Evolutionary conservation across 495 filamentous ascomycete species (phyloP).

Genomic region (Melanomma pulvis-pyrius): DNA sequence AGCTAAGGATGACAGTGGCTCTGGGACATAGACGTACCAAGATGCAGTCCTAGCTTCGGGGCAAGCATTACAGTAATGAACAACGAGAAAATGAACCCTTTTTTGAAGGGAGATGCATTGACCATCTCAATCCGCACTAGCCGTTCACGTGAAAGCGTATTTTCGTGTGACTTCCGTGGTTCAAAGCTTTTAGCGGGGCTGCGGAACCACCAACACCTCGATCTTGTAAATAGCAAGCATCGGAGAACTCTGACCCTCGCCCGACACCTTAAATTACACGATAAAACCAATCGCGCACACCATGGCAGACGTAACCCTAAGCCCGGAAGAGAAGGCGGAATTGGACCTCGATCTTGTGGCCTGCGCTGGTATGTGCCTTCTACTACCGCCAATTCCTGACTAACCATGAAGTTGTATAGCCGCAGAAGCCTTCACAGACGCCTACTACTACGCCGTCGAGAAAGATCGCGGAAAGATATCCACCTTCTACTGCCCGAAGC

Average conservation of each 20-base stretch:
- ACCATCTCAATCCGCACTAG: not conserved
- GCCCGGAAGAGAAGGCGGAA: not conserved
- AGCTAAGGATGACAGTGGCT: not conserved
- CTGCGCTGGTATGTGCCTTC: not conserved
- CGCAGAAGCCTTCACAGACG: conserved; percentile 42
- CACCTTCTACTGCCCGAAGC: conserved; percentile 59
- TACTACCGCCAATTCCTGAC: not conserved
- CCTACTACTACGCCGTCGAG: conserved; percentile 54
- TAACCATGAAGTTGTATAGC: conserved; percentile 14
- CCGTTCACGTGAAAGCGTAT: conserved; percentile 3
- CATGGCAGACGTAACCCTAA: conserved; percentile 10
- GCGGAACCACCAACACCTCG: not conserved
- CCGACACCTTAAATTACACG: not conserved
- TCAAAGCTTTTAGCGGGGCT: too few relatives aligned
- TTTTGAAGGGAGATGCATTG: not conserved
- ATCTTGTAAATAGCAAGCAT: not conserved
- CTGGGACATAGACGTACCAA: not conserved
- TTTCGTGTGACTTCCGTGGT: not conserved
- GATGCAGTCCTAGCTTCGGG: too few relatives aligned
- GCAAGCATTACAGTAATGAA: too few relatives aligned
- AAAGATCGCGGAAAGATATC: conserved; percentile 55
- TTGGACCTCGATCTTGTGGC: conserved; percentile 7
- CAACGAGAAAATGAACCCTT: too few relatives aligned
- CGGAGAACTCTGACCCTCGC: not conserved
- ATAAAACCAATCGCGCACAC: not conserved